phyloP scores from a whole-genome alignment of 352 stramenopile species.

The Phytophthora quininea region DNA sequence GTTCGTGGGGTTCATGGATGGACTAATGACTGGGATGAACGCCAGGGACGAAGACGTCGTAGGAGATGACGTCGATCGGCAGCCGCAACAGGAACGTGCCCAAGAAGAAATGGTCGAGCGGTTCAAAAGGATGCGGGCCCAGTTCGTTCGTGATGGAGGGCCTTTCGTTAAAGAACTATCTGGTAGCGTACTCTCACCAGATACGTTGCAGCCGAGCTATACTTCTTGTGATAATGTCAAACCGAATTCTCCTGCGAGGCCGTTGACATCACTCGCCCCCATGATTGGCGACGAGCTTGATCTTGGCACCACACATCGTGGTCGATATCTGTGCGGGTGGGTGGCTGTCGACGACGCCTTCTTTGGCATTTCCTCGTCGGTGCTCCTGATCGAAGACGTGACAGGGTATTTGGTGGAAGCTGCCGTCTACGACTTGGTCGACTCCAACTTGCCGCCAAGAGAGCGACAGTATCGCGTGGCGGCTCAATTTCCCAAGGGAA shows the following conservation, averaged over 20 bases:
- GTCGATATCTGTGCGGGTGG: conserved; percentile 6
- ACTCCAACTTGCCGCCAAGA: conserved; percentile 7
- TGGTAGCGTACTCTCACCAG: not conserved
- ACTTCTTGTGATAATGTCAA: conserved; percentile 14
- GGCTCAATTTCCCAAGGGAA: conserved; percentile 25
- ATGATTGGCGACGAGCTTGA: conserved; percentile 1
- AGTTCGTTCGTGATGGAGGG: conserved; percentile 22
- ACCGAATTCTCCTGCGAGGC: conserved; percentile 8
- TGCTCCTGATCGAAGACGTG: conserved; percentile 35
- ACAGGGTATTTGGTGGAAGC: conserved; percentile 34
- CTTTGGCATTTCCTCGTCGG: conserved; percentile 6
- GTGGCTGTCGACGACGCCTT: conserved; percentile 8
- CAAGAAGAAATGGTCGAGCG: conserved; percentile 25
- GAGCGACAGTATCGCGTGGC: conserved; percentile 19
- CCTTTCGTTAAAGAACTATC: conserved; percentile 21
- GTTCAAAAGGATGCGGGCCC: conserved; percentile 25
- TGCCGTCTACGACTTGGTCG: conserved; percentile 31
- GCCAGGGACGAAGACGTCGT: conserved; percentile 2
- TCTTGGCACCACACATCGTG: conserved; percentile 6
- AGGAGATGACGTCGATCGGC: conserved; percentile 1
- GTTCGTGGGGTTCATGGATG: conserved; percentile 3
- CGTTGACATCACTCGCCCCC: conserved; percentile 8
- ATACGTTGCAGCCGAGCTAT: not conserved
- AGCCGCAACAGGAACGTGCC: not conserved
- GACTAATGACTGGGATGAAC: not conserved